Evolutionary conservation across 345 rosid genomes (phyloP).

Genomic region (Viola odorata): DNA sequence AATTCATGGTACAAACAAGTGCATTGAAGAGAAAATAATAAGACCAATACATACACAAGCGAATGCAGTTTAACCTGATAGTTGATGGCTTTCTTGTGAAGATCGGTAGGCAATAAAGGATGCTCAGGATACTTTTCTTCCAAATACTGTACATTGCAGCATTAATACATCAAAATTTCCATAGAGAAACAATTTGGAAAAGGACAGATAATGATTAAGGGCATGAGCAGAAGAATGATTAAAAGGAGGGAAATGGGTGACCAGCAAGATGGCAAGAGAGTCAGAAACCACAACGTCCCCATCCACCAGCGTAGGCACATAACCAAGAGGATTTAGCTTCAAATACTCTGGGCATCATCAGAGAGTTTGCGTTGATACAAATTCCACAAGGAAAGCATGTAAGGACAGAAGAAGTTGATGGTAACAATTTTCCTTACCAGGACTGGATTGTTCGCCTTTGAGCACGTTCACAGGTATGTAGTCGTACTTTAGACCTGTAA

Average conservation of each 20-base stretch:
- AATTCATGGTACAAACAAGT: too few relatives aligned
- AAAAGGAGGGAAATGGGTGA: conserved; percentile 7
- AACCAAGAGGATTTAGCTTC: conserved; percentile 74
- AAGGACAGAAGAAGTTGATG: neutral
- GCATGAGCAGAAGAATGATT: too few relatives aligned
- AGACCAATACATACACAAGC: neutral
- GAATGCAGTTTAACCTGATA: conserved; percentile 42
- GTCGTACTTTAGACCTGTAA: conserved; percentile 59
- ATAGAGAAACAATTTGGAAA: neutral
- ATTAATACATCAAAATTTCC: neutral
- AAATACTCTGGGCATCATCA: conserved; percentile 42
- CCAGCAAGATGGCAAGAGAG: conserved; percentile 73
- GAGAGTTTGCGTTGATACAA: neutral
- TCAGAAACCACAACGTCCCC: conserved; percentile 63
- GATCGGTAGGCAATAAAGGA: conserved; percentile 60
- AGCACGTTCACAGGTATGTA: conserved; percentile 53
- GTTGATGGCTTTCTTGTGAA: conserved; percentile 53
- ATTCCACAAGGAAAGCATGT: neutral
- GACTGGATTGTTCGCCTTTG: conserved; percentile 51
- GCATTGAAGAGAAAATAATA: neutral
- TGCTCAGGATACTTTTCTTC: conserved; percentile 79
- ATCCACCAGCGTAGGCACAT: conserved; percentile 69
- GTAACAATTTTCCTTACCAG: conserved; percentile 33
- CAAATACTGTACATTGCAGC: conserved; percentile 41
- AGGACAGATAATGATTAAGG: neutral